Conservation (phyloP, 148 eudicot species). For the Drosera capensis region DNA sequence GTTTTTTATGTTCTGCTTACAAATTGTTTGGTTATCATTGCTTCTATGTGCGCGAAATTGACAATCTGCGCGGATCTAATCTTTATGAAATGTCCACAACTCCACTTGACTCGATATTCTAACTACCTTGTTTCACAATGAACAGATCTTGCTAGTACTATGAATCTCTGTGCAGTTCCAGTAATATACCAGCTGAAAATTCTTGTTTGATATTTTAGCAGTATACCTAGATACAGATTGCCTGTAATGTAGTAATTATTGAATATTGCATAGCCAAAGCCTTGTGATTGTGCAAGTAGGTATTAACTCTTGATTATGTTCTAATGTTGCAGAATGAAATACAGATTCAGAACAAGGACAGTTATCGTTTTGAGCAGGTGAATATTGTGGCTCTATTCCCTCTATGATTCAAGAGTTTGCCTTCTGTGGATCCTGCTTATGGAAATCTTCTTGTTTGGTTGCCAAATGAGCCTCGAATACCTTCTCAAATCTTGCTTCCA, state of each 20-base stretch:
- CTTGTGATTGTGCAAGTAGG: too few relatives aligned
- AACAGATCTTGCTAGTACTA: too few relatives aligned
- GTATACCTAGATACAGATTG: background rate
- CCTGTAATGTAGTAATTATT: background rate
- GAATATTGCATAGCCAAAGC: background rate
- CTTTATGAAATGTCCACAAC: too few relatives aligned
- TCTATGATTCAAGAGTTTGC: background rate
- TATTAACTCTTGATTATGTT: background rate
- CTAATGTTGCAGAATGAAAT: constrained; percentile 71
- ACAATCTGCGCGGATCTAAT: too few relatives aligned
- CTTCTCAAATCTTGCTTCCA: background rate
- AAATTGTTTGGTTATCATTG: too few relatives aligned
- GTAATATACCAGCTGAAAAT: background rate
- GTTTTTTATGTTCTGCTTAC: too few relatives aligned
- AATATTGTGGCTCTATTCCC: background rate
- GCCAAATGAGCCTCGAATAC: too few relatives aligned
- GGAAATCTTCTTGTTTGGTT: constrained; percentile 1
- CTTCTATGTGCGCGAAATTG: too few relatives aligned
- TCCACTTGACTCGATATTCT: too few relatives aligned
- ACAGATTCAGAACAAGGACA: constrained; percentile 61
- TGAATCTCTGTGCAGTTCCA: too few relatives aligned
- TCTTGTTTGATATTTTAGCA: background rate
- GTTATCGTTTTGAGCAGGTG: constrained; percentile 96
- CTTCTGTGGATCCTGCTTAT: constrained; percentile 2
- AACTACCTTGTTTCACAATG: too few relatives aligned